Evolutionary conservation across 805 yeast genomes (phyloP).

Genomic region (Wickerhamiella occidentalis): DNA sequence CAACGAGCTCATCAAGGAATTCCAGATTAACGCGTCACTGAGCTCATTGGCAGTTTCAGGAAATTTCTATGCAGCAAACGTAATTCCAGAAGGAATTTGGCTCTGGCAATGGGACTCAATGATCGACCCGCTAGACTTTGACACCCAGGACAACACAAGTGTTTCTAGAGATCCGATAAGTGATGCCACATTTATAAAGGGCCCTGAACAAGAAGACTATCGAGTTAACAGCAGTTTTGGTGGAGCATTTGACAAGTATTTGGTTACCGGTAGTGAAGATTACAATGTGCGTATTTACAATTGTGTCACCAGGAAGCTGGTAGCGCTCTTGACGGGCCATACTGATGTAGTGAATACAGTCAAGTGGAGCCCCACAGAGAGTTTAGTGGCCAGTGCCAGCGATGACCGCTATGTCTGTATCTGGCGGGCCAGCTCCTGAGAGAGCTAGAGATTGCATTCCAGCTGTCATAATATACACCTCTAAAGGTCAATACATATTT

Average conservation of each 20-base stretch:
- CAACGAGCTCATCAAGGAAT: neutral
- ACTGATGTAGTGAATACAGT: conserved; percentile 60
- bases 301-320: conserved; percentile 51
- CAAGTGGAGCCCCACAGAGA: conserved; percentile 48
- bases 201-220: conserved; percentile 41
- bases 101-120: neutral
- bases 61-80: neutral
- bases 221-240: conserved; percentile 73
- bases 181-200: conserved; percentile 3
- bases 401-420: conserved; percentile 64
- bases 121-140: neutral
- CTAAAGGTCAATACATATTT: neutral
- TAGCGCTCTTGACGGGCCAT: conserved; percentile 53
- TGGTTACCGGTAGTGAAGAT: conserved; percentile 77
- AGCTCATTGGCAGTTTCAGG: conserved; percentile 6
- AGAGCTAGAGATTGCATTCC: too few species aligned
- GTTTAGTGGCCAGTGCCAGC: conserved; percentile 70
- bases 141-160: neutral
- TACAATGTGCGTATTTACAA: conserved; percentile 72
- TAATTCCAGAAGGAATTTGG: neutral
- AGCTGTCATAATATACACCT: too few species aligned
- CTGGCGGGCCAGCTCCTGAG: conserved; percentile 16
- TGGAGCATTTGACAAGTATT: conserved; percentile 51
- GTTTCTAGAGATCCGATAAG: neutral
- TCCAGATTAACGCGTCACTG: neutral